These are phyloP conservation scores for Fraxinus cuspidata DNA, from an alignment of 257 asterid genomes.

Conservation along the genomic window DNA sequence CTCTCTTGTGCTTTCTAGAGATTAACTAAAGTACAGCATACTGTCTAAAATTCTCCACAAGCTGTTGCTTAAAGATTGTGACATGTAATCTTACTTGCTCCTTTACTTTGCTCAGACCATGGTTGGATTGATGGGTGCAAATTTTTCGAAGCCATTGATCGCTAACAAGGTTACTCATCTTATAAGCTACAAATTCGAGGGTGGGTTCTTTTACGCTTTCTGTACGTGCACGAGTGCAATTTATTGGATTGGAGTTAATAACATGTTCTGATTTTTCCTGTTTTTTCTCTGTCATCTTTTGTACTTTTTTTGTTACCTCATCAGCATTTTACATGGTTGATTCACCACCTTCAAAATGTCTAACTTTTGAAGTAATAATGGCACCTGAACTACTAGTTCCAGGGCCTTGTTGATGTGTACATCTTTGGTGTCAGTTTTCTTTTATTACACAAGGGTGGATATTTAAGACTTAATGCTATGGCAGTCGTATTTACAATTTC, in stretches of 20 bases:
- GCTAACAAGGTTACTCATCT: slow-evolving; percentile 88
- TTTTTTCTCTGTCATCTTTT: not conserved
- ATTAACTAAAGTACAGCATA: slow-evolving; percentile 4
- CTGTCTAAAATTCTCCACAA: not conserved
- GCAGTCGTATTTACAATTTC: not conserved
- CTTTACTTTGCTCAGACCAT: slow-evolving; percentile 49
- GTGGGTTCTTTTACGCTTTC: slow-evolving; percentile 39
- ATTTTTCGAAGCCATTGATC: slow-evolving; percentile 74
- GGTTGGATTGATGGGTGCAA: slow-evolving; percentile 95
- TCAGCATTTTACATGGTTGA: not conserved
- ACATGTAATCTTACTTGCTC: slow-evolving; percentile 25
- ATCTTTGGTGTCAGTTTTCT: not conserved
- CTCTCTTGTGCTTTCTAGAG: slow-evolving; percentile 23
- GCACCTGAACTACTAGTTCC: not conserved
- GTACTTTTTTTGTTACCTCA: not conserved
- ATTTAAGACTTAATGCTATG: not conserved
- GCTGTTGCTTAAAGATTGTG: not conserved
- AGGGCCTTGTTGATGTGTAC: not conserved
- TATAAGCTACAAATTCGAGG: slow-evolving; percentile 93
- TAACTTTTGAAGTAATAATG: not conserved
- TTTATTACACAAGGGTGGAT: not conserved
- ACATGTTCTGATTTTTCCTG: not conserved
- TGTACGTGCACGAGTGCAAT: not conserved
- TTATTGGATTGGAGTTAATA: not conserved
- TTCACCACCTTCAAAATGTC: not conserved